Base-by-base conservation (phyloP, 1,284 basidiomycete species). In the Melampsora medusae region DNA sequence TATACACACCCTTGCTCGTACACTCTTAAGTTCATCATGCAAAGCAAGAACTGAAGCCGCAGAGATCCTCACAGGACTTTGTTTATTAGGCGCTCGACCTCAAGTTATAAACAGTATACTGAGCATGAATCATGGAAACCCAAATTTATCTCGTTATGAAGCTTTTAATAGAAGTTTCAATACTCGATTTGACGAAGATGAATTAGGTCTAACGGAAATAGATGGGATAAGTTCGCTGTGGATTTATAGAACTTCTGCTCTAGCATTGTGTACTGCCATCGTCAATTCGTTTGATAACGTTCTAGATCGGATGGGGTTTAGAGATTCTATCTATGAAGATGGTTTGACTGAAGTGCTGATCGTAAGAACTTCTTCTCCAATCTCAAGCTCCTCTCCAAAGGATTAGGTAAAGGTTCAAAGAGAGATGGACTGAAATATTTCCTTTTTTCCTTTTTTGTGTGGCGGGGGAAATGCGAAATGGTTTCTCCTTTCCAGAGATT, bases 41-140 rank as follows among this genome's bases (percentile, higher is more conserved):
- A 93, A 92, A 82, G 85, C 92, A 17, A 88, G 91, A 71, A 87
- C 88, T 0, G 85, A 92, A 22, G 86, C 88, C 0, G 89, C 90
- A 1, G 92, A 95, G 80, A 86, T 95, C 25, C 86, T 96, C 5
- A 91, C 92, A 0, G 93, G 90, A 0, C 87, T 95, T 64, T 92
- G 91, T 80, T 86, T 92, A 14, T 84, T 95, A 17, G 90, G 91
- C 0, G 84, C 87, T 4, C 89, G 92, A 80, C 87, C 86, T 73
- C 85, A 88, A 2, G 91, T 95, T 10, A 85, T 93, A 6, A 86
- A 89, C 0, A 91, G 92, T 0, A 83, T 95, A 76, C 91, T 91
- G 0, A 92, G 95, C 80, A 91, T 90, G 79, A 86, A 89, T 22
- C 83, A 91, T 59, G 86, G 86, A n/a, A 88, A 86, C 78, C 88